Conservation (phyloP, 2,329 filamentous ascomycete species). For the Raffaelea arxii region DNA sequence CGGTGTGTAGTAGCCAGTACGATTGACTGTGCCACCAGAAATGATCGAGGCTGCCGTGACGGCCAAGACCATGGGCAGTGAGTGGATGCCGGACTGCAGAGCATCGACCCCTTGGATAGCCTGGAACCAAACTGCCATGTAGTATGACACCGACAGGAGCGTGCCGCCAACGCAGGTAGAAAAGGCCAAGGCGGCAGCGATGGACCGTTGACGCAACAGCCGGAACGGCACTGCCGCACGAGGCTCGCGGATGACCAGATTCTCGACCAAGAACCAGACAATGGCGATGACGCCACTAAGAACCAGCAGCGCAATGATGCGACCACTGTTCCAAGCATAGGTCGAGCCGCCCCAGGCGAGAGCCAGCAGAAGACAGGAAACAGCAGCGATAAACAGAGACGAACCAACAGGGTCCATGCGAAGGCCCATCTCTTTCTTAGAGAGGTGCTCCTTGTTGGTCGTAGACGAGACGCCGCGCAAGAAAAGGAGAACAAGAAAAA, state of each 20-base stretch:
- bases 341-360: slow-evolving; percentile 30
- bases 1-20: slow-evolving; percentile 29
- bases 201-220: slow-evolving; percentile 26
- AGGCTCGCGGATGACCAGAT: slow-evolving; percentile 21
- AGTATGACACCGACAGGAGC: slow-evolving; percentile 3
- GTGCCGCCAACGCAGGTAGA: background rate
- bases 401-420: slow-evolving; percentile 12
- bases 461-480: slow-evolving; percentile 1
- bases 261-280: slow-evolving; percentile 23
- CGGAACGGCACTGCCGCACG: slow-evolving; percentile 30
- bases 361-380: slow-evolving; percentile 34
- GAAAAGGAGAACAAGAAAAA: slow-evolving; percentile 10
- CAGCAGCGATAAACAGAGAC: slow-evolving; percentile 15
- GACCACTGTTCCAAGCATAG: slow-evolving; percentile 14
- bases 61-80: slow-evolving; percentile 30
- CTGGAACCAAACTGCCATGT: slow-evolving; percentile 29
- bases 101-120: slow-evolving; percentile 27
- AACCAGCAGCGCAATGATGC: slow-evolving; percentile 28
- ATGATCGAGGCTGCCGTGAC: slow-evolving; percentile 25
- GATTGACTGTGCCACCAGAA: slow-evolving; percentile 24
- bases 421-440: slow-evolving; percentile 11
- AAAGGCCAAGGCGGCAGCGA: background rate
- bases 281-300: slow-evolving; percentile 20
- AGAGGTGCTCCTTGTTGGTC: background rate
- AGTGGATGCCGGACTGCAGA: slow-evolving; percentile 27